A percentile compares a stretch with the other conserved stretches of the same genome.
Evolutionary conservation across 208 protist genomes (phyloP).

Genomic region (Lotmaria passim): DNA sequence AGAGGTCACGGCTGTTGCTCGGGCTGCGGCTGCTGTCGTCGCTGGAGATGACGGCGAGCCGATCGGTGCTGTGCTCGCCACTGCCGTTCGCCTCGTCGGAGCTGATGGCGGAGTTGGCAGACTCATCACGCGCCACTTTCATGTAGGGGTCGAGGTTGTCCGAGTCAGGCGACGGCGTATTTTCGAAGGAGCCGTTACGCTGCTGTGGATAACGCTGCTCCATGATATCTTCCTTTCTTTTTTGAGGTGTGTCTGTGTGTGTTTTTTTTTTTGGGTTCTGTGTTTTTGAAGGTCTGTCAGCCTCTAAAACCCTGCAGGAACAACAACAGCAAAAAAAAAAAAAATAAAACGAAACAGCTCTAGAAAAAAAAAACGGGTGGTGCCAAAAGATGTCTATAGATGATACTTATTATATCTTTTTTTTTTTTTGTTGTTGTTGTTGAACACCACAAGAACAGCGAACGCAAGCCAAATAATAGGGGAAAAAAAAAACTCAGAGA

Average conservation of each 20-base stretch:
- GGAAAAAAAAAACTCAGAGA: constrained; percentile 6
- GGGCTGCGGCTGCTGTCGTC: constrained; percentile 22
- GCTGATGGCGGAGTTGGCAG: constrained; percentile 14
- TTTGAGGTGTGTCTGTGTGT: not conserved
- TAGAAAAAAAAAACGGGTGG: not conserved
- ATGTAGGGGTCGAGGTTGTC: constrained; percentile 6
- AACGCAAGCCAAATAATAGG: constrained; percentile 7
- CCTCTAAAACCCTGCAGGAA: too few relatives aligned
- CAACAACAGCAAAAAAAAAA: not conserved
- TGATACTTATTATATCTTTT: too few relatives aligned
- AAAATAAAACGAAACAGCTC: not conserved
- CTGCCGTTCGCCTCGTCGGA: constrained; percentile 12
- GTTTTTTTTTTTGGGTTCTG: constrained; percentile 2
- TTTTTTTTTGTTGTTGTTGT: too few relatives aligned
- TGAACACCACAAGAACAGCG: not conserved
- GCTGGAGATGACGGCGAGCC: constrained; percentile 21
- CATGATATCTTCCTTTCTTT: not conserved
- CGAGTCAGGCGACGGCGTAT: constrained; percentile 7
- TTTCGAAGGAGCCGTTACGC: not conserved
- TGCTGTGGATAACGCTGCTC: too few relatives aligned
- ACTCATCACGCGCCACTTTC: constrained; percentile 16
- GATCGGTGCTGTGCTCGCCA: constrained; percentile 20
- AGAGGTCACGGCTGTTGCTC: constrained; percentile 13
- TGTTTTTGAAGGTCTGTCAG: not conserved
- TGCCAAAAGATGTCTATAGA: too few relatives aligned